phyloP scores from a whole-genome alignment of 2,329 filamentous ascomycete species.

The Diaporthe sp. region DNA sequence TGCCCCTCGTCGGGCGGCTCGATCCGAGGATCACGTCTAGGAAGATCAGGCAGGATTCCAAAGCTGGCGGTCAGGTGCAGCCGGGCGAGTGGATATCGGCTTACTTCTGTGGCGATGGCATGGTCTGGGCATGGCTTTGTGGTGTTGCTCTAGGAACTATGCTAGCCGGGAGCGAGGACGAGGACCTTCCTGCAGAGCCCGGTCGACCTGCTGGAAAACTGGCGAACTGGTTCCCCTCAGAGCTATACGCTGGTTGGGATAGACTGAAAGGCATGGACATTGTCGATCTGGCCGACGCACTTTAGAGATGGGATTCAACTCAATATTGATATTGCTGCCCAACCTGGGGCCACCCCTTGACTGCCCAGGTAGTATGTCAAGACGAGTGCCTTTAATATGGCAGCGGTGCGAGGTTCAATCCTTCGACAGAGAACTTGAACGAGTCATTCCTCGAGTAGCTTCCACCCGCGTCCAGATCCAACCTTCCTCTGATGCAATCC shows the following conservation, averaged over 20 bases:
- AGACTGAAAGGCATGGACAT: conserved; percentile 54
- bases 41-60: not conserved
- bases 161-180: conserved; percentile 55
- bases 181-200: conserved; percentile 44
- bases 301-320: conserved; percentile 13
- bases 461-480: conserved; percentile 88
- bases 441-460: conserved; percentile 82
- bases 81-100: conserved; percentile 64
- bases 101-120: conserved; percentile 65
- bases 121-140: conserved; percentile 66
- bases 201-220: conserved; percentile 54
- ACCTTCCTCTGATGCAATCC: conserved; percentile 83
- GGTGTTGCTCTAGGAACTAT: conserved; percentile 61
- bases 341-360: too few species aligned
- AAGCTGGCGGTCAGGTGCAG: not conserved
- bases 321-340: not conserved
- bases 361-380: too few species aligned
- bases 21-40: conserved; percentile 48
- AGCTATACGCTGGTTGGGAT: conserved; percentile 49
- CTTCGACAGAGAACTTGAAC: conserved; percentile 71
- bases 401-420: conserved; percentile 68
- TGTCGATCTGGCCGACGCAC: conserved; percentile 48
- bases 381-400: conserved; percentile 54
- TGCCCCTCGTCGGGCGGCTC: conserved; percentile 63
- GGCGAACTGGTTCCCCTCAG: conserved; percentile 55